These are phyloP conservation scores for Penicillium capsulatum DNA, from an alignment of 2,329 filamentous ascomycete genomes.

Conservation along the genomic window DNA sequence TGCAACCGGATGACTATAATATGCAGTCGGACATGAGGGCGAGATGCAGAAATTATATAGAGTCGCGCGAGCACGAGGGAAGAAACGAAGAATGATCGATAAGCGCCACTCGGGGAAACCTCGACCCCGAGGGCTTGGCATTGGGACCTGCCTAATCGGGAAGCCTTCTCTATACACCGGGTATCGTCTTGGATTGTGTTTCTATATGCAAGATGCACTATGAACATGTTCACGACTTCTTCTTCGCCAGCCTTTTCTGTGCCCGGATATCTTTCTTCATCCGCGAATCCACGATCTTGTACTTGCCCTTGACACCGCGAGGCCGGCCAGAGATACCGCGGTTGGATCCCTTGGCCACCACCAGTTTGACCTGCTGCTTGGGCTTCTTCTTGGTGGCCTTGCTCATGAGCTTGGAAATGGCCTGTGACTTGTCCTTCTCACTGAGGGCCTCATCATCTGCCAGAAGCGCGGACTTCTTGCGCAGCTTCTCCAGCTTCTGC, in stretches of 20 bases:
- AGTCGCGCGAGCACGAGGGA: constrained; percentile 5
- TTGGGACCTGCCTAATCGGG: neutral
- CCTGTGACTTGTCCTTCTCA: constrained; percentile 90
- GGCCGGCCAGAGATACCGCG: constrained; percentile 81
- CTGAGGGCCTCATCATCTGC: constrained; percentile 87
- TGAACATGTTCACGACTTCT: constrained; percentile 43
- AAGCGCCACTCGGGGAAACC: constrained; percentile 23
- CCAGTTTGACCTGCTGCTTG: constrained; percentile 75
- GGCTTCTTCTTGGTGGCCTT: constrained; percentile 83
- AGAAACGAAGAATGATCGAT: constrained; percentile 15
- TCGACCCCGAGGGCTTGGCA: constrained; percentile 6
- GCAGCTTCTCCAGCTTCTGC: constrained; percentile 84
- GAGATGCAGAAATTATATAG: constrained; percentile 2
- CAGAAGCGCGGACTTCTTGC: constrained; percentile 92
- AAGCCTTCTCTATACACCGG: constrained; percentile 4
- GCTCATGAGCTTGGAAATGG: constrained; percentile 75
- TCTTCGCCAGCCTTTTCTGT: constrained; percentile 75
- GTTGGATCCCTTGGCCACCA: constrained; percentile 82
- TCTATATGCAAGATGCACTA: constrained; percentile 15
- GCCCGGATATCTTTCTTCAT: constrained; percentile 96
- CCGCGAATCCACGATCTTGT: constrained; percentile 92
- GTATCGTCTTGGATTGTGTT: constrained; percentile 11
- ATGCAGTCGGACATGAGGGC: constrained; percentile 12
- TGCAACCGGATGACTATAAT: constrained; percentile 5
- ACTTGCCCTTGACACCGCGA: constrained; percentile 87